Evolutionary conservation across 306 rosid species (phyloP).

Genomic region (Cicer pinnatifidum): DNA sequence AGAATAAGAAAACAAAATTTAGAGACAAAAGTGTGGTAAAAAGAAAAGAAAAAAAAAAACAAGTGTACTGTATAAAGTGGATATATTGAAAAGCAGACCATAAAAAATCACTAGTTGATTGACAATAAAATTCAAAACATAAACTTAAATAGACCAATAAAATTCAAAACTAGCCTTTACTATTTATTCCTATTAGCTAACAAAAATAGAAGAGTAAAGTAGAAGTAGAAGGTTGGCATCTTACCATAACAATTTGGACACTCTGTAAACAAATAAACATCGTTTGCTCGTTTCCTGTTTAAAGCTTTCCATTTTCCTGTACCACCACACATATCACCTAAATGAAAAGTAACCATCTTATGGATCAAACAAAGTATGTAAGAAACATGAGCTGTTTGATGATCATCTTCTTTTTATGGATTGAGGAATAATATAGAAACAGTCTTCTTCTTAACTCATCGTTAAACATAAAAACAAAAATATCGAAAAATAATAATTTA

Average conservation of each 20-base stretch:
- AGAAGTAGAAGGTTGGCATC: conserved; percentile 6
- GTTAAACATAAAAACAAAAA: too few relatives aligned
- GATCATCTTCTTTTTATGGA: conserved; percentile 6
- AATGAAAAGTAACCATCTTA: conserved; percentile 51
- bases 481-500: too few relatives aligned
- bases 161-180: not conserved
- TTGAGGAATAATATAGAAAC: not conserved
- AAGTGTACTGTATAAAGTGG: not conserved
- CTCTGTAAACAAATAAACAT: conserved; percentile 89
- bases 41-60: not conserved
- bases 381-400: conserved; percentile 16
- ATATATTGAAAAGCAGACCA: conserved; percentile 25
- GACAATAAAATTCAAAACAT: conserved; percentile 12
- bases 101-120: not conserved
- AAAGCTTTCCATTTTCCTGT: conserved; percentile 99
- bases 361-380: conserved; percentile 34
- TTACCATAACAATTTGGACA: conserved; percentile 98
- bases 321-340: conserved; percentile 99
- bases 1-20: conserved; percentile 12
- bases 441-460: not conserved
- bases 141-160: not conserved
- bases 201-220: not conserved
- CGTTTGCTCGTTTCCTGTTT: conserved; percentile 92
- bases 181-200: conserved; percentile 6
- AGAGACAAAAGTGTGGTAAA: not conserved